Evolutionary conservation across 2,329 filamentous ascomycete genomes (phyloP).

Genomic region (Gremmenia infestans): DNA sequence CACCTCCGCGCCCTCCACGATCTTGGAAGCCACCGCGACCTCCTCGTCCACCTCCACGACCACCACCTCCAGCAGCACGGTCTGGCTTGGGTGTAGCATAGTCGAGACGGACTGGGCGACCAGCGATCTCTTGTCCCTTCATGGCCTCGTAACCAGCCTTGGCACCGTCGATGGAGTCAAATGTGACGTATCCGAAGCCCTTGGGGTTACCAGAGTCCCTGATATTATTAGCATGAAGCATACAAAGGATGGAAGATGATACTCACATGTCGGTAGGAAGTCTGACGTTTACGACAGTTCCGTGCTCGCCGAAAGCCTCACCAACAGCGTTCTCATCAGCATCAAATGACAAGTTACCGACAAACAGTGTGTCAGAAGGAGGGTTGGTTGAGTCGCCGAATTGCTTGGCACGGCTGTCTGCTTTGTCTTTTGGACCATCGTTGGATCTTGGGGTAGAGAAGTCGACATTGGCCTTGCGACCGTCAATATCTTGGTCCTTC

Average conservation of each 20-base stretch:
- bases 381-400: constrained; percentile 62
- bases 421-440: constrained; percentile 42
- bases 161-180: constrained; percentile 62
- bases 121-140: constrained; percentile 58
- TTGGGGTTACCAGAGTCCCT: constrained; percentile 62
- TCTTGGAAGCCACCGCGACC: constrained; percentile 25
- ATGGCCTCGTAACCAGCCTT: constrained; percentile 57
- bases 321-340: constrained; percentile 59
- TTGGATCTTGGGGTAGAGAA: constrained; percentile 58
- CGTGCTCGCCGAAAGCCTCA: constrained; percentile 59
- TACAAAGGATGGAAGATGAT: not conserved
- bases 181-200: constrained; percentile 72
- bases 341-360: constrained; percentile 68
- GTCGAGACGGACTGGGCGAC: constrained; percentile 63
- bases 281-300: constrained; percentile 59
- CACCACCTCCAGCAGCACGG: constrained; percentile 36
- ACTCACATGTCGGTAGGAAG: constrained; percentile 60
- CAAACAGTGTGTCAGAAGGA: constrained; percentile 64
- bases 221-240: constrained; percentile 23
- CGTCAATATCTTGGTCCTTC: constrained; percentile 60
- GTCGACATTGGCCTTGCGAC: constrained; percentile 64
- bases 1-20: constrained; percentile 38
- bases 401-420: constrained; percentile 44
- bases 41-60: constrained; percentile 37
- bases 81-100: constrained; percentile 57